Base-by-base conservation (phyloP, 106 monocot genomes). In the Dendrobium officinale region DNA sequence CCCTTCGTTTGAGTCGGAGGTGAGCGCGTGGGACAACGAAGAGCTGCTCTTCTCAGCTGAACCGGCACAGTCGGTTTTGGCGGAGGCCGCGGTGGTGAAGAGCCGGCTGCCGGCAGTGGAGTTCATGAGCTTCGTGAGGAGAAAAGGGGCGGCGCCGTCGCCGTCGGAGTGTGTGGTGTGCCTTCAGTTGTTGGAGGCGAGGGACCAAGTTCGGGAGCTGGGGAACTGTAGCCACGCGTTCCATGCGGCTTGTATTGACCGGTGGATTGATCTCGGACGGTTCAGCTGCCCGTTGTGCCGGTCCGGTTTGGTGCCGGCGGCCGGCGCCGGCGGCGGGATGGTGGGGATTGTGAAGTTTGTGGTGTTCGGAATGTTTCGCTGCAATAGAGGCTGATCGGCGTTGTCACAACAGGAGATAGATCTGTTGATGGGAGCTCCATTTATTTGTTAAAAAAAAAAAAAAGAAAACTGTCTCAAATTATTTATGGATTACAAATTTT, bases 141-240 rank as follows among this genome's bases (percentile, higher is more conserved):
- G 56, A 15, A 19, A 19, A 56, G 56, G 19, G 4, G 56, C 10
- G 15, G 56, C 56, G 56, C 10, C 56, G 17, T 37, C 67, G 37
- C 70, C 45, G 33, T 19, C 19, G 42, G n/a, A 11, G 26, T 87
- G 87, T 26, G 42, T 73, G 0, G 58, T 87, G 18, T 87, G 87
- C 75, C 48, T 87, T 56, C 67, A 74, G 41, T 58, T 17, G 27
- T 27, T 87, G 64, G 81, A 81, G 78, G 75, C 16, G 6, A 42
- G 54, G 81, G 78, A 87, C 44, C 72, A 79, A 68, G 87, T 87
- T 17, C 20, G 87, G 42, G 72, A 81, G 80, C 81, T 84, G 13
- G 87, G 81, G n/a, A 81, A 81, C 79, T 87, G 87, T 81, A 9
- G 19, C 54, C 87, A 87, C 56, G 81, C 55, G 37, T 87, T 87